phyloP scores from a whole-genome alignment of 2,329 filamentous ascomycete genomes.

The Calonectria crousiana region DNA sequence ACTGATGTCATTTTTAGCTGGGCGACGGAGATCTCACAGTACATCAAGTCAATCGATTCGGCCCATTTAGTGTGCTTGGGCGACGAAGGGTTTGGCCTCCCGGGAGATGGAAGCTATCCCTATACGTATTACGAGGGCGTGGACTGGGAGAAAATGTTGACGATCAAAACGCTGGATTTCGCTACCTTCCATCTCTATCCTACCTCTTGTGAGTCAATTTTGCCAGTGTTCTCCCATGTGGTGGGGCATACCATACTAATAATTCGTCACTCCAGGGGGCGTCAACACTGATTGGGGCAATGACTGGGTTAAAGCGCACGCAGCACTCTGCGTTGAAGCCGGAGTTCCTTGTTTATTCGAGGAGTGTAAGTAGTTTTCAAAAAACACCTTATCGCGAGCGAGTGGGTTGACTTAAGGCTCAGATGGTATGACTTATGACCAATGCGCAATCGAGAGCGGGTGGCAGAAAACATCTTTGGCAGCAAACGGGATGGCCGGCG shows the following conservation, averaged over 20 bases:
- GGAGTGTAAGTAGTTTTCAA: constrained; percentile 44
- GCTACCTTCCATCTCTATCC: constrained; percentile 49
- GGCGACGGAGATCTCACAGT: constrained; percentile 64
- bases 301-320: constrained; percentile 40
- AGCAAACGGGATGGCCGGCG: constrained; percentile 48
- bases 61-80: constrained; percentile 72
- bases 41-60: constrained; percentile 73
- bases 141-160: constrained; percentile 64
- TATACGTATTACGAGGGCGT: constrained; percentile 63
- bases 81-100: constrained; percentile 64
- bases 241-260: background rate
- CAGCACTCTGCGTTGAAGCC: constrained; percentile 43
- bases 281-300: constrained; percentile 32
- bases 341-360: constrained; percentile 49
- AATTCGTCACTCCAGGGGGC: constrained; percentile 21
- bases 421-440: constrained; percentile 42
- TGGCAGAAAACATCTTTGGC: constrained; percentile 52
- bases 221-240: background rate
- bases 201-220: constrained; percentile 41
- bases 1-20: constrained; percentile 58
- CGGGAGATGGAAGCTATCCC: constrained; percentile 65
- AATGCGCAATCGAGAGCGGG: constrained; percentile 61
- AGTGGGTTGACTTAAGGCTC: background rate
- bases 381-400: background rate
- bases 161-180: constrained; percentile 65